Base-by-base conservation (phyloP, 495 filamentous ascomycete species). In the Aspergillus conjunctus region DNA sequence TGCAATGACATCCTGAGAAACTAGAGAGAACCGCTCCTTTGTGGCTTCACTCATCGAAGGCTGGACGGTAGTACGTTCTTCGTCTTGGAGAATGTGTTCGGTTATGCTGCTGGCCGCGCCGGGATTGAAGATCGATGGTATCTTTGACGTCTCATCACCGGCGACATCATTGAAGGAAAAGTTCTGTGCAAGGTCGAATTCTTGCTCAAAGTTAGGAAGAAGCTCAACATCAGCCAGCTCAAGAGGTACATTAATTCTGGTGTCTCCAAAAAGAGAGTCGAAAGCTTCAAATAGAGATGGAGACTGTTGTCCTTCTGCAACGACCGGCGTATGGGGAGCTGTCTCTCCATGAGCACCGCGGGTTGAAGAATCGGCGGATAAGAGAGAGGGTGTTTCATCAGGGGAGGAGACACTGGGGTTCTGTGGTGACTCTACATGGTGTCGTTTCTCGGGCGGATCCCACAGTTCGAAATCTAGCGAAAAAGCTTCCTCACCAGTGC, bases 401-500 rank as follows among this genome's bases (percentile, higher is more conserved):
- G 63, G 62, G 54, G 64, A 46, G 22, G 44, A 46, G 11, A 41
- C 55, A 39, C 22, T 26, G 12, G 48, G 32, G 15, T 59, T 37
- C 31, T 45, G 57, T 11, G 26, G 43, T 8, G 46, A 51, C 18
- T 67, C 54, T 12, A 66, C 10, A n/a, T 54, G 46, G 44, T 54
- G 66, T 33, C 61, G 62, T 45, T 71, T 71, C 41, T 58, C 62
- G 7, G 59, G 53, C 14, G 51, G 62, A 4, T 30, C 43, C 60
- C 54, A 60, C 17, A 58, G 15, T 22, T 53, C 62, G 26, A 58
- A 49, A 7, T 67, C 68, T n/a, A 31, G 51, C 15, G 52, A 26
- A 34, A 69, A 69, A 3, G 67, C 67, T 26, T 71, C 64, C 9
- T 67, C 63, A 12, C 56, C 60, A n/a, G 31, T 30, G 20, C 69